phyloP scores from a whole-genome alignment of 2,329 filamentous ascomycete genomes.

The Diaporthe sp. region DNA sequence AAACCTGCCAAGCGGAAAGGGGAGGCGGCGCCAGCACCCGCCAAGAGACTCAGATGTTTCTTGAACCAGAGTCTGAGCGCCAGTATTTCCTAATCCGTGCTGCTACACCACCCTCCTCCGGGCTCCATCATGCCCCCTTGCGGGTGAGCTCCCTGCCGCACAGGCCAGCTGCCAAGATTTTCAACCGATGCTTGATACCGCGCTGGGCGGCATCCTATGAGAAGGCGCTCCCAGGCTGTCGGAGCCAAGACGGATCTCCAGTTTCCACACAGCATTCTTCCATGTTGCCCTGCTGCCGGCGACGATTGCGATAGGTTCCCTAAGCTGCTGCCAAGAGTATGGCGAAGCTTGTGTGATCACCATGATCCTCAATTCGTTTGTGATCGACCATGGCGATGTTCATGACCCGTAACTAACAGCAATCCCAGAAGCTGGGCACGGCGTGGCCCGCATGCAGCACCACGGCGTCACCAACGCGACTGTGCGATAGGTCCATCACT shows the following conservation, averaged over 20 bases:
- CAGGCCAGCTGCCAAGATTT: slow-evolving; percentile 28
- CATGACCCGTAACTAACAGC: slow-evolving; percentile 20
- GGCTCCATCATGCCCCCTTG: background rate
- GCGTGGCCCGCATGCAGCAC: slow-evolving; percentile 2
- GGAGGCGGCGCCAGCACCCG: slow-evolving; percentile 15
- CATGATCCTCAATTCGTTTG: slow-evolving; percentile 28
- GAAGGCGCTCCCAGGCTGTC: slow-evolving; percentile 24
- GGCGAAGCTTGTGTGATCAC: slow-evolving; percentile 24
- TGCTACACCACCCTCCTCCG: background rate
- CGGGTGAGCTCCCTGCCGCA: background rate
- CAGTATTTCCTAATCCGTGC: slow-evolving; percentile 17
- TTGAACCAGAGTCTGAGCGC: slow-evolving; percentile 13
- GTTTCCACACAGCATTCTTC: background rate
- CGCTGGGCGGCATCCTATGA: background rate
- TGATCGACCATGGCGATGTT: slow-evolving; percentile 34
- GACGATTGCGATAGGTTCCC: slow-evolving; percentile 34
- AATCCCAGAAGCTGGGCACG: slow-evolving; percentile 16
- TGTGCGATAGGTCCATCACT: slow-evolving; percentile 27
- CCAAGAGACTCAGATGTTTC: slow-evolving; percentile 32
- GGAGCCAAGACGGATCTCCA: slow-evolving; percentile 39
- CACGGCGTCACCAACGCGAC: background rate
- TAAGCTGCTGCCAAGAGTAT: slow-evolving; percentile 33
- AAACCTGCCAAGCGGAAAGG: slow-evolving; percentile 30
- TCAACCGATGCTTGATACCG: slow-evolving; percentile 32
- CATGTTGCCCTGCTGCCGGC: background rate